Percentiles rank a stretch among this genome's conserved stretches.
phyloP scores from a whole-genome alignment of 192 early-diverging fungal genomes.

The Funneliformis geosporum region DNA sequence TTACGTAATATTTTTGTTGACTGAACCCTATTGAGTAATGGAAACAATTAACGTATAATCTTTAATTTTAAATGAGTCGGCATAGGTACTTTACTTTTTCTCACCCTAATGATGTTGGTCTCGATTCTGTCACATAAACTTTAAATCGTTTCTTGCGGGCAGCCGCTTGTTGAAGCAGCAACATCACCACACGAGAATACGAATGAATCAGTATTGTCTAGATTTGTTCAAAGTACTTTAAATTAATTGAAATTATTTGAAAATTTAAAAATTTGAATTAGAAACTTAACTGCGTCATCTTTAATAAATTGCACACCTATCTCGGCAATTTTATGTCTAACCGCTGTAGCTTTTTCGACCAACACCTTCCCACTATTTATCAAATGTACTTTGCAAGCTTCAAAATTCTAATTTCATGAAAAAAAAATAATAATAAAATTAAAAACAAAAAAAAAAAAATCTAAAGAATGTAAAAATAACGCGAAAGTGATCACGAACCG shows the following conservation, averaged over 20 bases:
- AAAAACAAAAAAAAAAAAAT: background rate
- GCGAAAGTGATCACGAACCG: constrained; percentile 45
- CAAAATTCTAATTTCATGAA: constrained; percentile 56
- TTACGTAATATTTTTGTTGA: constrained; percentile 69
- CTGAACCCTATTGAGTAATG: constrained; percentile 46
- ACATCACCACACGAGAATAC: constrained; percentile 93
- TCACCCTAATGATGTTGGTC: constrained; percentile 73
- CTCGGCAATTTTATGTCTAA: constrained; percentile 77
- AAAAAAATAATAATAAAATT: constrained; percentile 14
- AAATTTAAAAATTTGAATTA: background rate
- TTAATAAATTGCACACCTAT: constrained; percentile 78
- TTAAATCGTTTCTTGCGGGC: constrained; percentile 83
- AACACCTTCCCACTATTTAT: constrained; percentile 71
- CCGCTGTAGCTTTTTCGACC: constrained; percentile 69
- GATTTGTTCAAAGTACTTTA: constrained; percentile 11
- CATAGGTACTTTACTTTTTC: background rate
- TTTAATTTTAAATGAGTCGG: background rate
- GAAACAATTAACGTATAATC: no score
- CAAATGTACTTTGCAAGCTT: constrained; percentile 67
- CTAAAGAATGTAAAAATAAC: background rate
- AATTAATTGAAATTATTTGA: constrained; percentile 1
- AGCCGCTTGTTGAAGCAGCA: constrained; percentile 74
- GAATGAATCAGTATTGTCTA: constrained; percentile 89
- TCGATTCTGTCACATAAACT: constrained; percentile 90
- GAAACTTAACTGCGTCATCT: constrained; percentile 56